Evolutionary conservation across 1,284 basidiomycete species (phyloP).

Genomic region (Rhizoctonia solani): DNA sequence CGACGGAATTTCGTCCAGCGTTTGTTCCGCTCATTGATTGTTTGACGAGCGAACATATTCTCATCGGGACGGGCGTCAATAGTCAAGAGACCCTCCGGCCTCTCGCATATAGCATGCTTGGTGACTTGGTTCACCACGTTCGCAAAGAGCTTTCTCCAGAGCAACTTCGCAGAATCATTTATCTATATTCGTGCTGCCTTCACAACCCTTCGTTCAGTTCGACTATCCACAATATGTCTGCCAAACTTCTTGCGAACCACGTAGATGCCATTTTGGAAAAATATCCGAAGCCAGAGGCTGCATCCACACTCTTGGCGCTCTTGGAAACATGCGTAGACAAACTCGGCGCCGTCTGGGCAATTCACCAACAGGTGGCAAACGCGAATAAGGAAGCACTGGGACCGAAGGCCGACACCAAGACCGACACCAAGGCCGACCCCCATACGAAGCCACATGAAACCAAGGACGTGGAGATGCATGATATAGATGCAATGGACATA

Average conservation of each 20-base stretch:
- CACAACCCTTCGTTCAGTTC: slow-evolving; percentile 87
- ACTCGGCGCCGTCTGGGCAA: slow-evolving; percentile 74
- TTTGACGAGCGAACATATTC: slow-evolving; percentile 88
- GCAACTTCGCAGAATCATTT: slow-evolving; percentile 82
- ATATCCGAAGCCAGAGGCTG: slow-evolving; percentile 68
- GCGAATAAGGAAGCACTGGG: slow-evolving; percentile 53
- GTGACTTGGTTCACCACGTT: slow-evolving; percentile 93
- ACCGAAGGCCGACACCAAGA: slow-evolving; percentile 34
- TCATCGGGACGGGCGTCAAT: slow-evolving; percentile 81
- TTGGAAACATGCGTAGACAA: slow-evolving; percentile 88
- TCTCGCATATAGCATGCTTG: slow-evolving; percentile 85
- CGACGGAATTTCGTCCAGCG: slow-evolving; percentile 77
- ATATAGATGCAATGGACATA: slow-evolving; percentile 25
- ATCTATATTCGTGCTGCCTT: slow-evolving; percentile 85
- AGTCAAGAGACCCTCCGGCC: slow-evolving; percentile 86
- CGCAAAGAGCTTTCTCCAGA: slow-evolving; percentile 78
- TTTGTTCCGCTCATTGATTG: slow-evolving; percentile 88
- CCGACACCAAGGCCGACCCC: slow-evolving; percentile 26
- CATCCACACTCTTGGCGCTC: slow-evolving; percentile 70
- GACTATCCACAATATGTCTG: slow-evolving; percentile 87
- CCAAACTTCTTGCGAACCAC: slow-evolving; percentile 91
- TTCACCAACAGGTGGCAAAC: slow-evolving; percentile 58
- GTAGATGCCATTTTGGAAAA: slow-evolving; percentile 83
- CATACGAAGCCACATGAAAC: neutral
- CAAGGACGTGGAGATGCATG: slow-evolving; percentile 24